Evolutionary conservation across 169 alveolate genomes (phyloP), one percentile per base, ranked within the genome.

Genomic region (Haemoproteus tartakovskyi): DNA sequence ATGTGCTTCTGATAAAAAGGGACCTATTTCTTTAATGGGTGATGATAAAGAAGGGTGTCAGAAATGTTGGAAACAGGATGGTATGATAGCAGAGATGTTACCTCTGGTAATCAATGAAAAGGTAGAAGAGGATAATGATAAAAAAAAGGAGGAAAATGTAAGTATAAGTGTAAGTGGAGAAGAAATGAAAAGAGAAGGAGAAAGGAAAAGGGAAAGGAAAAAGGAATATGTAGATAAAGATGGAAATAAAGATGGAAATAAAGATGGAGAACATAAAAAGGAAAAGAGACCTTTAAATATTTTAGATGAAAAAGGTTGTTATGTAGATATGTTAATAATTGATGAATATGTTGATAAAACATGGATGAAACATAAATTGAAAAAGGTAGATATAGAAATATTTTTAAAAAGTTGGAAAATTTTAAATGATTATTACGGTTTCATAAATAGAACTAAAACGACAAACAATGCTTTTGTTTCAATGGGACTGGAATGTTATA

Each of bases 391-490:
- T 59, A 41, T 67, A 0, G 27, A 22, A 18, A 21, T 67, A 24
- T 67, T 67, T 67, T 30, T 67, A 36, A 60, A 67, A 46, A 67
- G 82, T 46, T 67, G 82, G 82, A 67, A 67, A 33, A 43, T 67
- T 26, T 18, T 67, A 54, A 52, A 56, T 36, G 82, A 67, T 52
- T 67, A 70, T 19, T 54, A 54, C 43, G 51, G 29, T 11, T 67
- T 67, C 26, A 26, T 67, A 14, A 67, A 67, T 41, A 67, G 56
- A 52, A 54, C 74, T 6, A 54, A 67, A n/a, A 67, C 82, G 21
- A 52, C 82, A 60, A 67, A 67, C 26, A 67, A 67, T 30, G 38
- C 82, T 6, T 67, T 67, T 60, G 56, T 67, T 40, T 51, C 82
- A 8, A 67, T 67, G 18, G 82, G 82, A 1, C 47, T 67, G 4